A percentile compares a stretch with the other conserved stretches of the same genome.
These are phyloP conservation scores for Oryza australiensis DNA, from an alignment of 176 grass and related monocot genomes.

Conservation along the genomic window DNA sequence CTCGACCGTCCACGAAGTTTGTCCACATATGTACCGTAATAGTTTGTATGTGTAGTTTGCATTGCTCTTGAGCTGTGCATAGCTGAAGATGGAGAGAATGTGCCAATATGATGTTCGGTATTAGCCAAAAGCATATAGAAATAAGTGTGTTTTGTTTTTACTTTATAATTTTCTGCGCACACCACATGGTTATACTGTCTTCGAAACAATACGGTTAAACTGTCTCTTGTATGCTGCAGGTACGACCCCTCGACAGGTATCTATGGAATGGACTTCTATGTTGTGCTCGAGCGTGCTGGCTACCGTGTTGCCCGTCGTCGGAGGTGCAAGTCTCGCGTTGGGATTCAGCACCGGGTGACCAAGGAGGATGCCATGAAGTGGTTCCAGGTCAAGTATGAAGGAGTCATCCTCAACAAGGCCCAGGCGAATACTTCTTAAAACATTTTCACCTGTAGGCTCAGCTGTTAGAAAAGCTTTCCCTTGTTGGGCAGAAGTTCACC, in stretches of 20 bases:
- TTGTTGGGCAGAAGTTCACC: conserved; percentile 10
- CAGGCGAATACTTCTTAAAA: conserved; percentile 51
- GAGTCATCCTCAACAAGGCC: conserved; percentile 71
- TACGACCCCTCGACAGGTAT: conserved; percentile 72
- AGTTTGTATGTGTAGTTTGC: background rate
- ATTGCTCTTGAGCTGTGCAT: background rate
- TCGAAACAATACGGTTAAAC: background rate
- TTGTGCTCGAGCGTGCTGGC: conserved; percentile 59
- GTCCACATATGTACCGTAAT: background rate
- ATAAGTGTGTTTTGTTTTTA: background rate
- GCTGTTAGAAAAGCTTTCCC: background rate
- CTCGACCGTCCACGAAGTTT: background rate
- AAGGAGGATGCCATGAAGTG: conserved; percentile 80
- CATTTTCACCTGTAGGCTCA: background rate
- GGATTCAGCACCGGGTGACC: conserved; percentile 68
- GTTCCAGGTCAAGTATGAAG: conserved; percentile 81
- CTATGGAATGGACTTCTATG: conserved; percentile 73
- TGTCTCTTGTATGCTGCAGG: conserved; percentile 11
- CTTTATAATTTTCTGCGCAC: background rate
- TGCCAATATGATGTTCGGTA: background rate
- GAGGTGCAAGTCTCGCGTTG: conserved; percentile 68
- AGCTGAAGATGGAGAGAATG: background rate
- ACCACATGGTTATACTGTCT: background rate
- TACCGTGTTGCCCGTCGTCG: conserved; percentile 63
- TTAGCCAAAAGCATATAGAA: background rate